A percentile compares a stretch with the other conserved stretches of the same genome.
phyloP scores from a whole-genome alignment of 1,284 basidiomycete species.

The Malassezia furfur region DNA sequence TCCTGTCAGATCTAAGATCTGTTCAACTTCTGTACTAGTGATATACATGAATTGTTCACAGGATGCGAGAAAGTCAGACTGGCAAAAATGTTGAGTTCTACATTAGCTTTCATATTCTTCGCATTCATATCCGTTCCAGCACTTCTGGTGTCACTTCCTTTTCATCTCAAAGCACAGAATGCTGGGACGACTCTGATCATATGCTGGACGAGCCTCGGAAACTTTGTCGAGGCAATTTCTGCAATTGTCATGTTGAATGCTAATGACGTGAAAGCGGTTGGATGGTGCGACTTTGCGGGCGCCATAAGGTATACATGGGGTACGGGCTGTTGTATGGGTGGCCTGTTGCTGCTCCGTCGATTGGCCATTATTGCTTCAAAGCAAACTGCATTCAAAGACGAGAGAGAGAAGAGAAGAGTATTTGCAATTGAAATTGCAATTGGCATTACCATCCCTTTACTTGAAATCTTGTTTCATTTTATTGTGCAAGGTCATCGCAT shows the following conservation, averaged over 20 bases:
- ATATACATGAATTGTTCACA: too few relatives aligned
- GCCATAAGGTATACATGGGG: not conserved
- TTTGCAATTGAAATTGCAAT: not conserved
- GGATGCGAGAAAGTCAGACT: too few relatives aligned
- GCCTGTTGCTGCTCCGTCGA: not conserved
- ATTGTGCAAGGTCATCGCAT: conserved; percentile 3
- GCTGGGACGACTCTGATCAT: conserved; percentile 1
- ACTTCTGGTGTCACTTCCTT: not conserved
- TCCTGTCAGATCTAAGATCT: too few relatives aligned
- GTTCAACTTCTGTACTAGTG: too few relatives aligned
- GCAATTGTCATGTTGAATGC: not conserved
- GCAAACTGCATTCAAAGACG: not conserved
- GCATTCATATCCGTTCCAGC: not conserved
- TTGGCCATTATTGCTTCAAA: not conserved
- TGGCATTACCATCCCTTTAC: not conserved
- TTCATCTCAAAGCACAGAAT: not conserved
- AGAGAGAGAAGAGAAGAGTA: not conserved
- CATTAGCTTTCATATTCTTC: conserved; percentile 1
- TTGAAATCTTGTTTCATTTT: not conserved
- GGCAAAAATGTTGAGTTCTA: not conserved
- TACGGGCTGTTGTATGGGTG: not conserved
- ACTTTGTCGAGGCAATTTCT: not conserved
- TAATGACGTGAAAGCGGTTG: not conserved
- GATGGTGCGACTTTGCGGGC: not conserved
- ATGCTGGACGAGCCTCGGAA: not conserved